Percentiles rank a stretch among this genome's conserved stretches.
Conservation (phyloP, 129 eudicot genomes). For the Arctium minus region DNA sequence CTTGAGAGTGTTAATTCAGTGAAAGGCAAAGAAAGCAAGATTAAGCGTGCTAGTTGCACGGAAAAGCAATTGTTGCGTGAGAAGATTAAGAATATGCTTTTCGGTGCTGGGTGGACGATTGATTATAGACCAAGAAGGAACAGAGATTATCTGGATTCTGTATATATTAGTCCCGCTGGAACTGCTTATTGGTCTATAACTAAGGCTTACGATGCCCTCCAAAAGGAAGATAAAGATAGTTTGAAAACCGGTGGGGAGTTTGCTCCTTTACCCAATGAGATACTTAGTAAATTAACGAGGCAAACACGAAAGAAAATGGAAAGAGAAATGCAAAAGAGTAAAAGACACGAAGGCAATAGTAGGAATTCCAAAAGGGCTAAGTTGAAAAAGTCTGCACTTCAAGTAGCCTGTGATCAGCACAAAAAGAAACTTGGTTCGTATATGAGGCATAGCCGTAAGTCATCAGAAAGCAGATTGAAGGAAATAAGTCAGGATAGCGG, state of each 20-base stretch:
- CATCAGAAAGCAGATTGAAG: constrained; percentile 28
- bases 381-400: constrained; percentile 32
- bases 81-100: constrained; percentile 73
- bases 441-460: constrained; percentile 39
- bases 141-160: constrained; percentile 89
- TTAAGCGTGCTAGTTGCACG: constrained; percentile 71
- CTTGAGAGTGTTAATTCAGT: constrained; percentile 22
- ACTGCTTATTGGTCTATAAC: constrained; percentile 91
- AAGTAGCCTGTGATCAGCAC: constrained; percentile 33
- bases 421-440: constrained; percentile 38
- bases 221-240: constrained; percentile 51
- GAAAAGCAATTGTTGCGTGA: constrained; percentile 84
- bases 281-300: constrained; percentile 70
- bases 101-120: constrained; percentile 88
- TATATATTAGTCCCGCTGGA: constrained; percentile 82
- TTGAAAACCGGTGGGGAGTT: constrained; percentile 36
- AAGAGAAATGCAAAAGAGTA: constrained; percentile 54
- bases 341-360: constrained; percentile 32
- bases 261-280: constrained; percentile 67
- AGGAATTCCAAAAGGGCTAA: constrained; percentile 36
- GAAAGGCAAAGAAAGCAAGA: constrained; percentile 52
- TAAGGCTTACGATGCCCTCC: constrained; percentile 86
- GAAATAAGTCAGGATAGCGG: constrained; percentile 30
- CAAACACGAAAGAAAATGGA: constrained; percentile 75
- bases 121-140: constrained; percentile 85